Conservation (phyloP, 192 early-diverging fungal species). For the Rhizophagus clarus region DNA sequence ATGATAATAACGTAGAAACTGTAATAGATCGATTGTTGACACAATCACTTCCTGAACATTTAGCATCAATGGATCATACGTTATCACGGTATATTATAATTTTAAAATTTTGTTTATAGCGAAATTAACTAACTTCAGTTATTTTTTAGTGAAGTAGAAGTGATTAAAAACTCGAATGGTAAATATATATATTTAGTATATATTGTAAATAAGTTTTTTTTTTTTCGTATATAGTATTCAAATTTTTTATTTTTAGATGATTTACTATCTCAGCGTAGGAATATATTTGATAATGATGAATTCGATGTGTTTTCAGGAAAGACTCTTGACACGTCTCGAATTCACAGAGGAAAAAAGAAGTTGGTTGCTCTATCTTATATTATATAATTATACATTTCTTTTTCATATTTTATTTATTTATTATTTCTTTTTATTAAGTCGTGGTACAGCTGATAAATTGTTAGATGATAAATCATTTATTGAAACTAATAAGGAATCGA, state of each 20-base stretch:
- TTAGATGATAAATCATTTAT: slow-evolving; percentile 63
- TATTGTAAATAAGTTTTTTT: neutral
- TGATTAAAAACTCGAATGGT: neutral
- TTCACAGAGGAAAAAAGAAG: slow-evolving; percentile 13
- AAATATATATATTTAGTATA: no score
- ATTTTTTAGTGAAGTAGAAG: neutral
- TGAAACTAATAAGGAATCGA: slow-evolving; percentile 47
- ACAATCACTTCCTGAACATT: slow-evolving; percentile 65
- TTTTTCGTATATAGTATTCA: neutral
- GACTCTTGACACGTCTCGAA: neutral
- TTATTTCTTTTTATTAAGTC: slow-evolving; percentile 35
- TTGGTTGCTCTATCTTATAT: neutral
- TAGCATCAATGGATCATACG: slow-evolving; percentile 68
- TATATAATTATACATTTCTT: neutral
- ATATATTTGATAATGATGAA: slow-evolving; percentile 92
- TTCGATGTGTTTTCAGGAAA: slow-evolving; percentile 90
- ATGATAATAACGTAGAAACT: slow-evolving; percentile 66
- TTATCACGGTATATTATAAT: slow-evolving; percentile 42
- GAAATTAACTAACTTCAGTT: no score
- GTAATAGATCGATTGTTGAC: slow-evolving; percentile 83
- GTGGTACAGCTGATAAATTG: slow-evolving; percentile 43
- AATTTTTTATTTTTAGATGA: slow-evolving; percentile 15
- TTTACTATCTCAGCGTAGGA: slow-evolving; percentile 64
- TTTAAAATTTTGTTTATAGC: neutral
- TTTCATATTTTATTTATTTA: neutral